Evolutionary conservation across 1,139 yeast genomes (phyloP).

Genomic region (Kurtzmaniella quercitrusa): DNA sequence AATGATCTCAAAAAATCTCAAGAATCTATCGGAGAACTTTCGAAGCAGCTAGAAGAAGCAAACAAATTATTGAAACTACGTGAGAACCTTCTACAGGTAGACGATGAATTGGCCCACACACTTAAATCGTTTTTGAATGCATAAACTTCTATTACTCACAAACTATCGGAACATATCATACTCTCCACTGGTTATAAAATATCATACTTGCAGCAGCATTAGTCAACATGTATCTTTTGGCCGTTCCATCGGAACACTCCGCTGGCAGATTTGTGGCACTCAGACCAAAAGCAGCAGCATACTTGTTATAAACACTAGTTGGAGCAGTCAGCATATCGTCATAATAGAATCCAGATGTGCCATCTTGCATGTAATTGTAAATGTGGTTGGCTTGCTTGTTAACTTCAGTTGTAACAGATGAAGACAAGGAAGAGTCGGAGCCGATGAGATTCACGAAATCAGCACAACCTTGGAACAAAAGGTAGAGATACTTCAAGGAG

Average conservation of each 20-base stretch:
- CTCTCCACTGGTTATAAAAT: conserved; percentile 11
- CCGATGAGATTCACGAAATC: conserved; percentile 15
- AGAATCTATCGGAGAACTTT: neutral
- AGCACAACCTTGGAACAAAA: conserved; percentile 22
- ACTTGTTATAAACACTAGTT: conserved; percentile 9
- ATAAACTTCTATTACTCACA: neutral
- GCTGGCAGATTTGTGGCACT: conserved; percentile 7
- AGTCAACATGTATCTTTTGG: conserved; percentile 12
- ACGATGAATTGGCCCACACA: neutral
- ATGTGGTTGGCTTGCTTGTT: conserved; percentile 20
- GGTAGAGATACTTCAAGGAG: conserved; percentile 20
- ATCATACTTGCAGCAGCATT: conserved; percentile 15
- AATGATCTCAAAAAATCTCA: neutral
- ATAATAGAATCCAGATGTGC: conserved; percentile 7
- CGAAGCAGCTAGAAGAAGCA: conserved; percentile 1
- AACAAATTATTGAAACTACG: neutral
- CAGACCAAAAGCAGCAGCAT: conserved; percentile 2
- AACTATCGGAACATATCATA: neutral
- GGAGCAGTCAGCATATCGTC: conserved; percentile 9
- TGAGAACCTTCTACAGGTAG: conserved; percentile 1
- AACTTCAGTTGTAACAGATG: conserved; percentile 15
- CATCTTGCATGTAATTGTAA: conserved; percentile 20
- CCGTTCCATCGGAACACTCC: conserved; percentile 9
- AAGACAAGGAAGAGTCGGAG: conserved; percentile 8
- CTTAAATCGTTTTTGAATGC: neutral